Conservation (phyloP, 177 flowering plant genomes). For the Tripterygium wilfordii region DNA sequence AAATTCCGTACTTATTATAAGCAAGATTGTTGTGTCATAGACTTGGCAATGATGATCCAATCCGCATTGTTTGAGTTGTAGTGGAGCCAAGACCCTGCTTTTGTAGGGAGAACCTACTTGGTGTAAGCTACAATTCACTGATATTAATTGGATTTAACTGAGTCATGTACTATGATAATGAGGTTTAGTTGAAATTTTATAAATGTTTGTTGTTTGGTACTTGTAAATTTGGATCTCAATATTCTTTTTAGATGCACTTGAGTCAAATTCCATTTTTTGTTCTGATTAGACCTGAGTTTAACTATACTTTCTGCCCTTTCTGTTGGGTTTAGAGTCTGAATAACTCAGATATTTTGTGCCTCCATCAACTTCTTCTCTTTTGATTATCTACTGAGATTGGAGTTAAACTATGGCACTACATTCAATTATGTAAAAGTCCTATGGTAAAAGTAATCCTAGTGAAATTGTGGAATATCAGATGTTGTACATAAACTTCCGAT, state of each 20-base stretch:
- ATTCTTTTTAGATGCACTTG: too few relatives aligned
- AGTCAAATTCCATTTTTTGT: too few relatives aligned
- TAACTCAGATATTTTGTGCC: constrained; percentile 57
- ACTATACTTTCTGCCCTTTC: too few relatives aligned
- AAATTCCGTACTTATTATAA: too few relatives aligned
- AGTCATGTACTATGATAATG: constrained; percentile 19
- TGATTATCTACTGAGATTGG: constrained; percentile 32
- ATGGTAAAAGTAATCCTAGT: too few relatives aligned
- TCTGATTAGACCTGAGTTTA: not conserved
- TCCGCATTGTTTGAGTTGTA: constrained; percentile 21
- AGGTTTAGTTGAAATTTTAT: too few relatives aligned
- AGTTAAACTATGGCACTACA: constrained; percentile 68
- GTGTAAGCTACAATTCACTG: constrained; percentile 36
- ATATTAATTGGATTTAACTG: constrained; percentile 46
- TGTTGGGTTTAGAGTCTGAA: too few relatives aligned
- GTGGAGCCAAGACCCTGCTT: constrained; percentile 24
- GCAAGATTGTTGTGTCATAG: not conserved
- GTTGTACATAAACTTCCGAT: too few relatives aligned
- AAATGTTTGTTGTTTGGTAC: not conserved
- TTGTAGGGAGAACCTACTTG: constrained; percentile 53
- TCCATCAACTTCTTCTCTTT: constrained; percentile 78
- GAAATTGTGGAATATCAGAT: too few relatives aligned
- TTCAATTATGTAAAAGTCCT: too few relatives aligned
- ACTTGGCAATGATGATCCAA: constrained; percentile 23
- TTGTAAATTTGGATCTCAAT: too few relatives aligned